Evolutionary conservation across 352 stramenopile species (phyloP).

Genomic region (Globisporangium irregulare): DNA sequence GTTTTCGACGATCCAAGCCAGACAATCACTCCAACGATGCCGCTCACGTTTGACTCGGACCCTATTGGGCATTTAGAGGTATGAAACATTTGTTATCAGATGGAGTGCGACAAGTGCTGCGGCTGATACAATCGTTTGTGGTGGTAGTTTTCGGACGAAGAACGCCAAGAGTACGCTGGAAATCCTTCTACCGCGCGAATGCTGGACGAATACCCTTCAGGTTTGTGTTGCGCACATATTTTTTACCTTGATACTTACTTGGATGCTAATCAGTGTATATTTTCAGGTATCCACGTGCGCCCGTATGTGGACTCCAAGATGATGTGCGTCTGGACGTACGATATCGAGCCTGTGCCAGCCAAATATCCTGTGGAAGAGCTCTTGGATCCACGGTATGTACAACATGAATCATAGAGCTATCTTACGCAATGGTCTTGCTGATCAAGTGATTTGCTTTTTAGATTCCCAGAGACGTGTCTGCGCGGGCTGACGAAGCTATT

Average conservation of each 20-base stretch:
- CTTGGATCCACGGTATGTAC: constrained; percentile 46
- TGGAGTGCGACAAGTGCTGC: neutral
- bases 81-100: neutral
- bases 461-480: constrained; percentile 69
- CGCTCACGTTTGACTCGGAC: constrained; percentile 74
- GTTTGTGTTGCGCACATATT: constrained; percentile 2
- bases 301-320: constrained; percentile 59
- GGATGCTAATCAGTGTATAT: neutral
- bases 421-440: neutral
- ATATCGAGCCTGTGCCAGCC: constrained; percentile 53
- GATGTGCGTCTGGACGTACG: constrained; percentile 80
- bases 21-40: constrained; percentile 48
- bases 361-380: constrained; percentile 68
- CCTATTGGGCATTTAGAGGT: constrained; percentile 63
- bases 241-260: neutral
- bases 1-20: constrained; percentile 63
- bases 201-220: constrained; percentile 55
- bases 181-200: constrained; percentile 40
- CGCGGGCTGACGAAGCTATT: constrained; percentile 56
- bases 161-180: constrained; percentile 35
- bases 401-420: neutral
- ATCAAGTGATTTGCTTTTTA: constrained; percentile 9
- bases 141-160: constrained; percentile 48
- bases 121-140: neutral
- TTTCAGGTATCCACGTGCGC: constrained; percentile 61